Evolutionary conservation across 1,139 yeast genomes (phyloP), one percentile per base, ranked within the genome.

Genomic region (Zygosaccharomyces pseudobailii): DNA sequence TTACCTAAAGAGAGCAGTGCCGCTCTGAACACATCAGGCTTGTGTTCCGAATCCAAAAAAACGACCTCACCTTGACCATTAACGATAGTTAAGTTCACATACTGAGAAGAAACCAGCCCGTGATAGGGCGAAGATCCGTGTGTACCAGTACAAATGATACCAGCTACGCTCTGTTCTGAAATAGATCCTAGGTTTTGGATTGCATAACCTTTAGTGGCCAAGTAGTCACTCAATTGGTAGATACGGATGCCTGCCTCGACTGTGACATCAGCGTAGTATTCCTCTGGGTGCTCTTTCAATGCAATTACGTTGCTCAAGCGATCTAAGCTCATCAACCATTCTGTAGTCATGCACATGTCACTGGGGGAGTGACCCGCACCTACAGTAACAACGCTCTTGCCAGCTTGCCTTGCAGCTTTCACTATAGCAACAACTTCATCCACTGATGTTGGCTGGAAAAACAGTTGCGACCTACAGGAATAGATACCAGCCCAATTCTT

Each of bases 291-390:
- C 20, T 69, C 69, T 21, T 65, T 59, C 3, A 73, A 57, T 3
- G 76, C 75, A 22, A 84, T 56, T 13, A 87, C 78, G 22, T 66
- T 62, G 63, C 82, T 79, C 66, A 86, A 77, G 54, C 79, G 79
- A 68, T 92, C 98, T 60, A 92, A 74, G 65, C 87, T 90, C 56
- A 95, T 79, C 36, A 92, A 70, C 96, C 97, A 90, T 49, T 87
- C 95, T 27, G 70, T 69, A 2, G 96, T 86, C 85, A 89, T 85
- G 43, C 96, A 88, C 68, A 92, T 70, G 61, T 83, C 90, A 40
- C 95, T 85, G 0, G 98, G 98, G 5, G 97, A 89, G 64, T 92
- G 97, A 28, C 97, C 97, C 0, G 96, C 82, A 0, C 98, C 98
- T 6, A 87, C 92, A 2, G 88, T 80, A 76, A 87, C 84, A 49